phyloP scores from a whole-genome alignment of 2,329 filamentous ascomycete species.

The Herpotrichia juniperi region DNA sequence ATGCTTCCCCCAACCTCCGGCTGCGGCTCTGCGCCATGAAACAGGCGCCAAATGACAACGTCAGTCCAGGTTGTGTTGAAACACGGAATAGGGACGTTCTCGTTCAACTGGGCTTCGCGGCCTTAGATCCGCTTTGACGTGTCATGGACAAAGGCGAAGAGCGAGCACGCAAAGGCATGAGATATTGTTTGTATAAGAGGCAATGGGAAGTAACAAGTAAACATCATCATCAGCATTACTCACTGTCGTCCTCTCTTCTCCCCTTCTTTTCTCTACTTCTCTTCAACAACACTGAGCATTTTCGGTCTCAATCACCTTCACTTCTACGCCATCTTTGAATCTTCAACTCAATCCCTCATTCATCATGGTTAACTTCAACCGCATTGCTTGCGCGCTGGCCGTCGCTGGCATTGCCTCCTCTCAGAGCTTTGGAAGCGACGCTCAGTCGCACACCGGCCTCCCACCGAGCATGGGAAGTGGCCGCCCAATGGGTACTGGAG shows the following conservation, averaged over 20 bases:
- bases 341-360: background rate
- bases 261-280: background rate
- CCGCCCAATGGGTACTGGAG: too few relatives aligned
- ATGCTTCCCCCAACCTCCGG: background rate
- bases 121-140: background rate
- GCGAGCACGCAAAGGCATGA: background rate
- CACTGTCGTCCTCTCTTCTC: background rate
- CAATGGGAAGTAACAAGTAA: background rate
- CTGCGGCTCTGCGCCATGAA: background rate
- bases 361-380: conserved; percentile 1
- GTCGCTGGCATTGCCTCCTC: background rate
- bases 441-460: background rate
- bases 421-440: background rate
- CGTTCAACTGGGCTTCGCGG: background rate
- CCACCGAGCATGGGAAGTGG: background rate
- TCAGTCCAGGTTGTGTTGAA: background rate
- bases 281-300: background rate
- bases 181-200: background rate
- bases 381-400: conserved; percentile 3
- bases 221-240: background rate
- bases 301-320: background rate
- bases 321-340: background rate
- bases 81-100: background rate
- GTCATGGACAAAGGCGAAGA: background rate
- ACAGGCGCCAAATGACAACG: background rate